Conservation (phyloP, 1,284 basidiomycete species). For the Puccinia novopanici region DNA sequence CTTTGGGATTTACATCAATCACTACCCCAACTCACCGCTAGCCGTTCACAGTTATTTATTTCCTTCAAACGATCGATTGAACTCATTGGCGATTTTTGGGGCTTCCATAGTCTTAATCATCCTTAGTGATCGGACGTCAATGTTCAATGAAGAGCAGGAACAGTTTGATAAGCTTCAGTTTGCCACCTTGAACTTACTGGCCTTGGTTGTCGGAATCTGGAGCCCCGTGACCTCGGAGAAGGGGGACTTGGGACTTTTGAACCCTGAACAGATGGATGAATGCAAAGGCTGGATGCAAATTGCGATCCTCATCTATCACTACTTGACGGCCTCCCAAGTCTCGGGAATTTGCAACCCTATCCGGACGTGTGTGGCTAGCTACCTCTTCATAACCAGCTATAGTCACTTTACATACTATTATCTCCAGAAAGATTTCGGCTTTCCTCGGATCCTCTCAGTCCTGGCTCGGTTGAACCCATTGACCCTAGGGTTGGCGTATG, state of each 20-base stretch:
- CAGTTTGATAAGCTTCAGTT: conserved; percentile 73
- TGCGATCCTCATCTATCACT: conserved; percentile 83
- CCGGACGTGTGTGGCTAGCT: conserved; percentile 79
- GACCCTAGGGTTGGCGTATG: conserved; percentile 76
- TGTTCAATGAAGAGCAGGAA: conserved; percentile 86
- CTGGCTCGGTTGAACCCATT: conserved; percentile 79
- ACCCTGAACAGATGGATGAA: conserved; percentile 86
- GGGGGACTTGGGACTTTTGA: conserved; percentile 81
- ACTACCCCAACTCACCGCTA: conserved; percentile 10
- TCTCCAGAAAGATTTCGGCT: conserved; percentile 80
- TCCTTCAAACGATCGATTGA: conserved; percentile 59
- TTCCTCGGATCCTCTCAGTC: conserved; percentile 70
- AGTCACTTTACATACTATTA: conserved; percentile 76
- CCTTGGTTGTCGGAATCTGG: conserved; percentile 67
- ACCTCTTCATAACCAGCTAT: conserved; percentile 71
- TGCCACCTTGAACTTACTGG: conserved; percentile 65
- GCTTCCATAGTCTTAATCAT: conserved; percentile 70
- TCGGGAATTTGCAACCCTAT: conserved; percentile 87
- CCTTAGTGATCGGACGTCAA: conserved; percentile 74
- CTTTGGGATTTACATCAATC: conserved; percentile 61
- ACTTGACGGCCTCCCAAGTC: conserved; percentile 79
- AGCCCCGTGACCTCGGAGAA: conserved; percentile 70
- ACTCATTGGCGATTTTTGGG: conserved; percentile 67
- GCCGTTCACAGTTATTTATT: conserved; percentile 59
- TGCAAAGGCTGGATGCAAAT: conserved; percentile 98